Conservation (phyloP, 2,329 filamentous ascomycete species). For the Neofusicoccum sp. region DNA sequence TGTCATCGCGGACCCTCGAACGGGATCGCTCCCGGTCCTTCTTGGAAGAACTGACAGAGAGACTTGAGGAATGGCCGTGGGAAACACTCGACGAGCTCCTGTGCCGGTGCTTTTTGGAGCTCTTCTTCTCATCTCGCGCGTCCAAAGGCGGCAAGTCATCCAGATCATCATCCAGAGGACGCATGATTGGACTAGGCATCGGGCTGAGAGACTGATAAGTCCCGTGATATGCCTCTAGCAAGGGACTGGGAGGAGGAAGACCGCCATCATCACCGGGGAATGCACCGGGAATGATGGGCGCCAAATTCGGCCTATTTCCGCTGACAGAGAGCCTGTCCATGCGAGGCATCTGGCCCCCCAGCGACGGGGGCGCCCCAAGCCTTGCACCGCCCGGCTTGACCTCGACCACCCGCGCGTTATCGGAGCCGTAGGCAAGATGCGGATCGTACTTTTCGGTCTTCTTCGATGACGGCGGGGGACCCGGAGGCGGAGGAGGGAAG, state of each 20-base stretch:
- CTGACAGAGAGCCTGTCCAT: slow-evolving; percentile 53
- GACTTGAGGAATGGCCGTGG: slow-evolving; percentile 34
- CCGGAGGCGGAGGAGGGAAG: slow-evolving; percentile 24
- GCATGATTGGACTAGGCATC: slow-evolving; percentile 79
- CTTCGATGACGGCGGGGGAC: slow-evolving; percentile 24
- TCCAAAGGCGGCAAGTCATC: slow-evolving; percentile 45
- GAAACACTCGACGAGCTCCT: slow-evolving; percentile 29
- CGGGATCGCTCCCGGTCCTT: slow-evolving; percentile 33
- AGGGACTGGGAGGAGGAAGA: slow-evolving; percentile 73
- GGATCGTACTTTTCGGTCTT: slow-evolving; percentile 28
- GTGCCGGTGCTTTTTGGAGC: slow-evolving; percentile 17
- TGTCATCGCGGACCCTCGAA: slow-evolving; percentile 26
- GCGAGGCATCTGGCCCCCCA: slow-evolving; percentile 38
- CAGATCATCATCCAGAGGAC: slow-evolving; percentile 58
- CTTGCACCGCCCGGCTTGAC: slow-evolving; percentile 42
- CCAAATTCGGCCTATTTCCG: slow-evolving; percentile 46
- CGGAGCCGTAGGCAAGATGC: slow-evolving; percentile 26
- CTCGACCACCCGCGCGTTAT: slow-evolving; percentile 42
- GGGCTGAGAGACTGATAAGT: slow-evolving; percentile 94
- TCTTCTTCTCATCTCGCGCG: slow-evolving; percentile 26
- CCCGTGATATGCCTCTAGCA: slow-evolving; percentile 89
- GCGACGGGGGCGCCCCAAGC: slow-evolving; percentile 36
- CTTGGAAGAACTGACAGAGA: slow-evolving; percentile 32
- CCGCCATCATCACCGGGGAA: slow-evolving; percentile 31
- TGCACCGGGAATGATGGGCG: slow-evolving; percentile 38